phyloP scores from a whole-genome alignment of 2,329 filamentous ascomycete species.

The Acrocalymma vagum region DNA sequence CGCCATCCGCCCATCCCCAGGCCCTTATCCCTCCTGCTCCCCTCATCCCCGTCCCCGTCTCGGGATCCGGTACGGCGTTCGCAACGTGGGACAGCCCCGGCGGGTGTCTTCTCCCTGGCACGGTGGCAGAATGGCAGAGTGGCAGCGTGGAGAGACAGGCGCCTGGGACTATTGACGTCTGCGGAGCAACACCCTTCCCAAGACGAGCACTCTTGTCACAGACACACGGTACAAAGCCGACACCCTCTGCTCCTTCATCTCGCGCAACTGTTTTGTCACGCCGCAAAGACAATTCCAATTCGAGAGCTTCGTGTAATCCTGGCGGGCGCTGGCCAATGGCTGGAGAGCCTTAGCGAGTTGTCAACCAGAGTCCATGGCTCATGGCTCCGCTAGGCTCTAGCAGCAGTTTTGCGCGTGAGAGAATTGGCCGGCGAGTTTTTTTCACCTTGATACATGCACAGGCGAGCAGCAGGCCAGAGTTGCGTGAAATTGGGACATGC shows the following conservation, averaged over 20 bases:
- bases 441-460: neutral
- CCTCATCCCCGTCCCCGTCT: too few species aligned
- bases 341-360: conserved; percentile 27
- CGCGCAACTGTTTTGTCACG: conserved; percentile 22
- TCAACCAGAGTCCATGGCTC: conserved; percentile 18
- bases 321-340: conserved; percentile 29
- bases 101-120: neutral
- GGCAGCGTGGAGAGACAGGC: conserved; percentile 5
- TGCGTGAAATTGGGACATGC: too few species aligned
- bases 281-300: conserved; percentile 13
- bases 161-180: conserved; percentile 11
- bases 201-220: conserved; percentile 13
- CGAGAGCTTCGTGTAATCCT: conserved; percentile 30
- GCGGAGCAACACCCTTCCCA: conserved; percentile 14
- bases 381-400: conserved; percentile 5
- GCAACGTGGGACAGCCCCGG: conserved; percentile 24
- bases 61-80: conserved; percentile 32
- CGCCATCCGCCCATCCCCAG: too few species aligned
- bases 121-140: conserved; percentile 6
- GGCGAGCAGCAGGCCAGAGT: too few species aligned
- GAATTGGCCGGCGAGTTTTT: neutral
- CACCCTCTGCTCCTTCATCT: conserved; percentile 33
- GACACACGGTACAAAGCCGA: conserved; percentile 12
- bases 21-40: too few species aligned
- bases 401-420: neutral